phyloP scores from a whole-genome alignment of 768 basidiomycete genomes.

The Lactifluus subvellereus region DNA sequence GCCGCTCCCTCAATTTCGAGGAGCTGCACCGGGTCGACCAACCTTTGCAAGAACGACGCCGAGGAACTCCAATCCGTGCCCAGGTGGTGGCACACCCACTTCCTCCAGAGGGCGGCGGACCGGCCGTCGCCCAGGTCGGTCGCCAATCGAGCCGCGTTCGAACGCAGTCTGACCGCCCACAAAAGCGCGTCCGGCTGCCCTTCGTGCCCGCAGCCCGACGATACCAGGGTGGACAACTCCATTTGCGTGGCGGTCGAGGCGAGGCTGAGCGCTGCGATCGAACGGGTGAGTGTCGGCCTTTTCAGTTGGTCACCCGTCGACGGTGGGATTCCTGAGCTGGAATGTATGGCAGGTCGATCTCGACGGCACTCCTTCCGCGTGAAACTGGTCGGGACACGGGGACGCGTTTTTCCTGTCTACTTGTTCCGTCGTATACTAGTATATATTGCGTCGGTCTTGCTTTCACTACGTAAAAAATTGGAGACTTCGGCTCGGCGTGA shows the following conservation, averaged over 20 bases:
- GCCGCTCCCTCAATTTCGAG: not conserved
- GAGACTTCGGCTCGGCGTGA: too few relatives aligned
- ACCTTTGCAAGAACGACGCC: not conserved
- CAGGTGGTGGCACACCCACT: slow-evolving; percentile 12
- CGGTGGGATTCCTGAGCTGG: not conserved
- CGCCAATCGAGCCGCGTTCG: slow-evolving; percentile 7
- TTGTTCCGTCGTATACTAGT: too few relatives aligned
- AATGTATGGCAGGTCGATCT: not conserved
- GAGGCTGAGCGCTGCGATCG: not conserved
- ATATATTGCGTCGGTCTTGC: too few relatives aligned
- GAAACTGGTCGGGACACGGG: not conserved
- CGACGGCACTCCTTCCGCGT: not conserved
- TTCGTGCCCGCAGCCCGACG: not conserved
- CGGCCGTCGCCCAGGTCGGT: slow-evolving; percentile 2
- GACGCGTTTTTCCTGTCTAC: not conserved
- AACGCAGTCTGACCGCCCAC: not conserved
- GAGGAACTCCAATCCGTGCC: not conserved
- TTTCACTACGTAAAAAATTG: too few relatives aligned
- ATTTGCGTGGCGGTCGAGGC: not conserved
- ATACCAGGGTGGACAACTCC: not conserved
- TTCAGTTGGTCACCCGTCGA: not conserved
- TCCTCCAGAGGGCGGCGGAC: not conserved
- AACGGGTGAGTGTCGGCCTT: not conserved
- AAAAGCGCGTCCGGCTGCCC: not conserved
- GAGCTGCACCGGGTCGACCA: not conserved